A percentile compares a stretch with the other conserved stretches of the same genome.
These are phyloP conservation scores for Aschersonia sp. DNA, from an alignment of 2,329 filamentous ascomycete genomes.

Conservation along the genomic window DNA sequence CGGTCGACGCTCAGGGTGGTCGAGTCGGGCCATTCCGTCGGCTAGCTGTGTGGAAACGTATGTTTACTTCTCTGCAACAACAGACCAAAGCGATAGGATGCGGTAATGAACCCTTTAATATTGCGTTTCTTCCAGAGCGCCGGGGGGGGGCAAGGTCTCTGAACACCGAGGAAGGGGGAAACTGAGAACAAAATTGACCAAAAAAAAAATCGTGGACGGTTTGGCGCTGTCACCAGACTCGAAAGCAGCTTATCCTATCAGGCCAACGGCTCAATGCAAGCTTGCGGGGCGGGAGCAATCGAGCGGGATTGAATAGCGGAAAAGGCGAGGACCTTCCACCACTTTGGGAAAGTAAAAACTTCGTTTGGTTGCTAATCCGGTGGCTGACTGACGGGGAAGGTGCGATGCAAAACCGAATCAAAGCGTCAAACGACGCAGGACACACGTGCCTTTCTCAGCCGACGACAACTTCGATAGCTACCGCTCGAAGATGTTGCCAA, in stretches of 20 bases:
- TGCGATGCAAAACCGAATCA: too few species aligned
- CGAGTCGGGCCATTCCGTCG: constrained; percentile 11
- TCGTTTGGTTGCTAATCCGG: too few species aligned
- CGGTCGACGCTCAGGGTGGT: constrained; percentile 17
- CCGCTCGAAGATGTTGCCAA: background rate
- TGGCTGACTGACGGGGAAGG: too few species aligned
- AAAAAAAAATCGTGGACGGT: constrained; percentile 1
- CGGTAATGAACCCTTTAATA: too few species aligned
- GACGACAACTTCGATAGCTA: background rate
- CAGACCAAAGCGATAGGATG: too few species aligned
- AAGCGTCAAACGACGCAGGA: too few species aligned
- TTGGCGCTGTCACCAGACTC: constrained; percentile 1
- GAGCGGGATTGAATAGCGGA: constrained; percentile 1
- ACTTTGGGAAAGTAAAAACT: too few species aligned
- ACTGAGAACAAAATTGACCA: background rate
- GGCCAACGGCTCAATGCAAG: constrained; percentile 1
- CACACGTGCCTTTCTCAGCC: too few species aligned
- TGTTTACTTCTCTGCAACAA: background rate
- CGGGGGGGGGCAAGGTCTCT: too few species aligned
- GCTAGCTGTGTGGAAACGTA: constrained; percentile 2
- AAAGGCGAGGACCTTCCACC: constrained; percentile 1
- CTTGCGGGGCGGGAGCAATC: background rate
- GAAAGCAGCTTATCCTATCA: constrained; percentile 2
- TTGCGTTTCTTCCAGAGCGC: too few species aligned
- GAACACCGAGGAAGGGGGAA: too few species aligned